phyloP scores from a whole-genome alignment of 1,139 yeast species.

The Sugiyamaella paludigena region DNA sequence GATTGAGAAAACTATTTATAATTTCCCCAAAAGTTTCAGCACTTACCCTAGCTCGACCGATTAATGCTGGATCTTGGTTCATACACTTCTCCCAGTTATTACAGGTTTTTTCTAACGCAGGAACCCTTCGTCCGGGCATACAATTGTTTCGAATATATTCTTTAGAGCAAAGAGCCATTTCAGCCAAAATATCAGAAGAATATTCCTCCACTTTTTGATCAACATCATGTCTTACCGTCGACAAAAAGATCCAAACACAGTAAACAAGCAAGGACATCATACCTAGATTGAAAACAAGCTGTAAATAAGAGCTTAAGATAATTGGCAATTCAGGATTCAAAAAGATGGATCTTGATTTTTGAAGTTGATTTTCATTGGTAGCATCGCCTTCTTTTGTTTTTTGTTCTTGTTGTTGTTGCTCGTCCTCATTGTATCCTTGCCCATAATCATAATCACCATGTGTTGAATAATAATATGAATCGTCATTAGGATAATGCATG shows the following conservation, averaged over 20 bases:
- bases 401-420: not conserved
- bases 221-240: conserved; percentile 68
- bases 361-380: not conserved
- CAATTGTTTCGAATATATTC: conserved; percentile 76
- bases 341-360: conserved; percentile 22
- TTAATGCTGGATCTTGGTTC: conserved; percentile 75
- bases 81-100: conserved; percentile 77
- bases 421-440: not conserved
- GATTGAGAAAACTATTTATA: conserved; percentile 70
- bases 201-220: conserved; percentile 64
- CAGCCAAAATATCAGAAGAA: conserved; percentile 57
- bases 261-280: conserved; percentile 56
- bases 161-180: conserved; percentile 67
- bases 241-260: conserved; percentile 53
- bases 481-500: not conserved
- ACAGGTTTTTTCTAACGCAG: conserved; percentile 75
- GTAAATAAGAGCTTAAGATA: conserved; percentile 67
- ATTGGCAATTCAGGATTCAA: conserved; percentile 61
- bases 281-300: conserved; percentile 61
- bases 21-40: conserved; percentile 84
- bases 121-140: conserved; percentile 49
- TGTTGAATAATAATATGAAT: not conserved
- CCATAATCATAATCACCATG: not conserved
- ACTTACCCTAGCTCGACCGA: conserved; percentile 73
- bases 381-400: no score